A percentile compares a stretch with the other conserved stretches of the same genome.
These are phyloP conservation scores for Diaporthe sp. DNA, from an alignment of 2,329 filamentous ascomycete genomes.

Conservation along the genomic window DNA sequence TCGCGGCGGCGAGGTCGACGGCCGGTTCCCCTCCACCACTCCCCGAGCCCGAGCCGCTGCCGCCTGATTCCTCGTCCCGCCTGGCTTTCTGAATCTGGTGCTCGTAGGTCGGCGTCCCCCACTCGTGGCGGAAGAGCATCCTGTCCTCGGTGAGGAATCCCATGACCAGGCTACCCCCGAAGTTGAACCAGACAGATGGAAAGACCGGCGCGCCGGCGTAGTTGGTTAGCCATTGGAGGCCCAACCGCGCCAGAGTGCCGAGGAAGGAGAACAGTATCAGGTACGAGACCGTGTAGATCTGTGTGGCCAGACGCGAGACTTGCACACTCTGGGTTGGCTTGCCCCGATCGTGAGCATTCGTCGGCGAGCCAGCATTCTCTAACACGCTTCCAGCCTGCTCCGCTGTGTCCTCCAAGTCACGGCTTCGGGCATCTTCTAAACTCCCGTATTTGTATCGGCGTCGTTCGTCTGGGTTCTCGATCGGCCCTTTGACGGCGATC, in stretches of 20 bases:
- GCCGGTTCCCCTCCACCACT: conserved; percentile 11
- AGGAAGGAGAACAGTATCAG: conserved; percentile 88
- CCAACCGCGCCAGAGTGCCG: conserved; percentile 86
- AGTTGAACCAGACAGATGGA: conserved; percentile 88
- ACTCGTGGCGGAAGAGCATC: conserved; percentile 79
- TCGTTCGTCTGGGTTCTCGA: conserved; percentile 50
- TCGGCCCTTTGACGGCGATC: conserved; percentile 41
- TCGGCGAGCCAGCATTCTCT: neutral
- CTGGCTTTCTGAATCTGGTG: conserved; percentile 51
- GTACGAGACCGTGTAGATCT: conserved; percentile 82
- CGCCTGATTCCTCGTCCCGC: conserved; percentile 55
- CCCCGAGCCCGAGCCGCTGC: conserved; percentile 42
- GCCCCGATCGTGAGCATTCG: conserved; percentile 8
- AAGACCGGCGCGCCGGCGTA: conserved; percentile 86
- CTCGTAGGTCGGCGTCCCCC: conserved; percentile 63
- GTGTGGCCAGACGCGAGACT: conserved; percentile 66
- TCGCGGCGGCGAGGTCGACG: conserved; percentile 59
- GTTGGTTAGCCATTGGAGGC: conserved; percentile 81
- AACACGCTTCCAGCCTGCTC: conserved; percentile 7
- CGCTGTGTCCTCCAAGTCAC: conserved; percentile 44
- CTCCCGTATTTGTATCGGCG: conserved; percentile 52
- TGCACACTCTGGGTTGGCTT: neutral
- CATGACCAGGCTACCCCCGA: conserved; percentile 84
- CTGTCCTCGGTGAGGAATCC: conserved; percentile 88
- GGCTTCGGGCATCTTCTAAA: conserved; percentile 51